Base-by-base conservation (phyloP, 2,329 filamentous ascomycete genomes). In the Calonectria crousiana region DNA sequence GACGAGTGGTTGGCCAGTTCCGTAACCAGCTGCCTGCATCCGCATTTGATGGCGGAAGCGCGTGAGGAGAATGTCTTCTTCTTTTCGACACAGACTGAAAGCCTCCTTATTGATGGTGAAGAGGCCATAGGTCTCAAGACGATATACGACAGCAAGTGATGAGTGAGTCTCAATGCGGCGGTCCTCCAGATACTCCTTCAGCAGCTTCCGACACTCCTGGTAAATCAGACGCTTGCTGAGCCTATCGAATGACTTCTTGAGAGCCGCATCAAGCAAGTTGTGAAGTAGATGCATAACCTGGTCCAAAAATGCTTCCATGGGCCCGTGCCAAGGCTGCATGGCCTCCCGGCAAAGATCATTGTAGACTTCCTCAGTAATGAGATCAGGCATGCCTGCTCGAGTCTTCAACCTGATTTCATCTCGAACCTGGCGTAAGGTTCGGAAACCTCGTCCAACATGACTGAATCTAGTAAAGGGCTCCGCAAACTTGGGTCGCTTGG, bases 291-390 rank as follows among this genome's bases (percentile, higher is more conserved):
- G 77, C 70, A 91, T 87, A 0, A 90, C 89, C 6, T 86, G 82
- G 4, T 83, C 77, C 8, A 91, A 82, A 58, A 91, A 90, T 0
- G 79, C 85, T 0, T 87, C 80, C 60, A 92, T 86, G 0, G 92
- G 91, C 0, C 79, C 78, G 1, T 87, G 80, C 93, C 93, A 95
- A 1, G 90, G 88, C 10, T 82, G 80, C 1, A 94, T 89, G 0
- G 90, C 89, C n/a, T 89, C 84, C 20, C 87, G 85, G 58, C 90
- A 91, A 20, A 94, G 85, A 0, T 86, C 86, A 34, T 92, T 89
- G 28, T 92, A 91, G 0, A 93, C 91, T 47, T 90, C 89, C 0
- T 90, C 88, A 0, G 92, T 89, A 0, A 91, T 89, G 0, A 92
- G 86, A 9, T 89, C 88, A 0, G 91, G 91, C 77, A 92, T 87